Percentiles rank a stretch among this genome's conserved stretches.
Conservation (phyloP, 2,329 filamentous ascomycete species). For the Chaetomium olivaceum region DNA sequence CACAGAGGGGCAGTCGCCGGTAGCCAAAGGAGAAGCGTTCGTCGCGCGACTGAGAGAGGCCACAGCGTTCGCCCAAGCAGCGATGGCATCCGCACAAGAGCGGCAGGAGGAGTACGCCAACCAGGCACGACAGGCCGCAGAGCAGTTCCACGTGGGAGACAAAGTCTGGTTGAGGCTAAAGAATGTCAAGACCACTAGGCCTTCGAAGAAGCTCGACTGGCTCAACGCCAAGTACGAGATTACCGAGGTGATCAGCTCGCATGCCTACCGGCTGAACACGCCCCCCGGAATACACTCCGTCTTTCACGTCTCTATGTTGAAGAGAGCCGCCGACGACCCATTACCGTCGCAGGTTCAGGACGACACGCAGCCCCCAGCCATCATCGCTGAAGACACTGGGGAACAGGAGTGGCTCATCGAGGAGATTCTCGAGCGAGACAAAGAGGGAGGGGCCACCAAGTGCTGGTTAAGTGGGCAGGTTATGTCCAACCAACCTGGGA, state of each 20-base stretch:
- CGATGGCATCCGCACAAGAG: not conserved
- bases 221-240: slow-evolving; percentile 10
- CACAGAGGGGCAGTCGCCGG: not conserved
- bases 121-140: not conserved
- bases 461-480: not conserved
- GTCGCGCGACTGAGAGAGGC: not conserved
- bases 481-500: slow-evolving; percentile 1
- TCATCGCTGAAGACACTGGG: not conserved
- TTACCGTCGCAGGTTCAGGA: slow-evolving; percentile 5
- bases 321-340: slow-evolving; percentile 5
- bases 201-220: slow-evolving; percentile 15
- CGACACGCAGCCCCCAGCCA: not conserved
- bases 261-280: slow-evolving; percentile 8
- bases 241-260: not conserved
- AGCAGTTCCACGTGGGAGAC: not conserved
- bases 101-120: slow-evolving; percentile 10
- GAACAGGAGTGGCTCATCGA: slow-evolving; percentile 10
- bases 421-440: not conserved
- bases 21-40: not conserved
- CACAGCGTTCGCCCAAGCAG: not conserved
- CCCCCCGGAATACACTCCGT: slow-evolving; percentile 4
- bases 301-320: slow-evolving; percentile 6
- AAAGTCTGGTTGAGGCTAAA: slow-evolving; percentile 3
- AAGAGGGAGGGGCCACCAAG: not conserved
- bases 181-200: slow-evolving; percentile 8